Percentiles rank a stretch among this genome's conserved stretches.
Conservation (phyloP, 2,329 filamentous ascomycete species). For the Domatiomyces catenatus region DNA sequence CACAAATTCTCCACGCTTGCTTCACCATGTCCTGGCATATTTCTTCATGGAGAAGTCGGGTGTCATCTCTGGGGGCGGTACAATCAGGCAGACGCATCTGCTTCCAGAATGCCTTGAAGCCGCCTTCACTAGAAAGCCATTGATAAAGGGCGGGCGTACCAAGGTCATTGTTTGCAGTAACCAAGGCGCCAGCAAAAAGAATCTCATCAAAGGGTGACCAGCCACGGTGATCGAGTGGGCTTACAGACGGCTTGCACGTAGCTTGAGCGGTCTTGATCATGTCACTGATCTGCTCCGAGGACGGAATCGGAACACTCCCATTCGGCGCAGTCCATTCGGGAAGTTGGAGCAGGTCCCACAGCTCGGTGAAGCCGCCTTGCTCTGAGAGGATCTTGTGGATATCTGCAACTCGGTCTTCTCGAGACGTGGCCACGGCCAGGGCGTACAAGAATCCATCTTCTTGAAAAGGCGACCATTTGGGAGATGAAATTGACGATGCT, state of each 20-base stretch:
- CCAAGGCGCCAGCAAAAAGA: neutral
- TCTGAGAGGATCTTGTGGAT: slow-evolving; percentile 2
- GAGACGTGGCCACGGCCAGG: neutral
- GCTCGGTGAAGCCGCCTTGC: slow-evolving; percentile 2
- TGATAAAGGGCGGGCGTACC: neutral
- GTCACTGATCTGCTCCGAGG: slow-evolving; percentile 1
- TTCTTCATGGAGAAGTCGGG: neutral
- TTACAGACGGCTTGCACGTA: neutral
- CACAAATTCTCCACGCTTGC: neutral
- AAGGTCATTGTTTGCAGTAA: neutral
- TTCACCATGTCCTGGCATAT: neutral
- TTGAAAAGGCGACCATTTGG: slow-evolving; percentile 6
- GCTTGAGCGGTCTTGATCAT: slow-evolving; percentile 2
- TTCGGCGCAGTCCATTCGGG: slow-evolving; percentile 2
- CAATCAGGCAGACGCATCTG: neutral
- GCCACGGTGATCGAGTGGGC: neutral
- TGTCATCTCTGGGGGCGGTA: neutral
- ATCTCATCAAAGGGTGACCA: neutral
- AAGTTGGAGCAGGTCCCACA: slow-evolving; percentile 4
- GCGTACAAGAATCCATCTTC: slow-evolving; percentile 5
- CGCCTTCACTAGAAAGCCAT: neutral
- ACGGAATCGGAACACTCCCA: neutral
- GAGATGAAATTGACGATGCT: slow-evolving; percentile 2
- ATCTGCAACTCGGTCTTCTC: neutral
- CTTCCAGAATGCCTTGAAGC: neutral